Percentiles rank a stretch among this genome's conserved stretches.
These are phyloP conservation scores for Thecaphora frezii DNA, from an alignment of 1,284 basidiomycete genomes.

Conservation along the genomic window DNA sequence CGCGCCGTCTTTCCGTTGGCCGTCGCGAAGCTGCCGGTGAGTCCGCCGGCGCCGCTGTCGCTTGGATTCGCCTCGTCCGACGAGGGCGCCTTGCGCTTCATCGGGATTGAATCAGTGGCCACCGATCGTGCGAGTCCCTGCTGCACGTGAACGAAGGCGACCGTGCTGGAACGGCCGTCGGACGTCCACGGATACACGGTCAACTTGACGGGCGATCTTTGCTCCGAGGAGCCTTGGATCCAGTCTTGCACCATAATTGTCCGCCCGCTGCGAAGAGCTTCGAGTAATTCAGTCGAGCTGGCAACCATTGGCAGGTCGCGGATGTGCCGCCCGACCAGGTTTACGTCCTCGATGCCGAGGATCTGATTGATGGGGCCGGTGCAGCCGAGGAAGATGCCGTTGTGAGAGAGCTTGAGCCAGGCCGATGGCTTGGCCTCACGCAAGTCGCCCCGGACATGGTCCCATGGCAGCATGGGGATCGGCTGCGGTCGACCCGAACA, in stretches of 20 bases:
- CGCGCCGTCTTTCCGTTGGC: constrained; percentile 12
- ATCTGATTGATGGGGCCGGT: constrained; percentile 35
- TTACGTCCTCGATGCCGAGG: constrained; percentile 30
- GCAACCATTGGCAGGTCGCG: constrained; percentile 37
- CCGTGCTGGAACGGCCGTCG: constrained; percentile 20
- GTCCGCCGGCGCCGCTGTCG: constrained; percentile 17
- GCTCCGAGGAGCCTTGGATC: constrained; percentile 10
- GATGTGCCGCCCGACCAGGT: constrained; percentile 27
- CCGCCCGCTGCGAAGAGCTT: constrained; percentile 25
- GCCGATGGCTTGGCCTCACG: constrained; percentile 15
- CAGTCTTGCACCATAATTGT: constrained; percentile 35
- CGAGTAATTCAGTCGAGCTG: constrained; percentile 29
- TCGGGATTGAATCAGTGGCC: constrained; percentile 3
- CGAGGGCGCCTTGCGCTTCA: constrained; percentile 17
- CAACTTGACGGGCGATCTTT: constrained; percentile 25
- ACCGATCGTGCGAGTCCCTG: background rate
- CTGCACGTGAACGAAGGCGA: constrained; percentile 34
- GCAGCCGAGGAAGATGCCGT: constrained; percentile 33
- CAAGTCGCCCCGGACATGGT: constrained; percentile 29
- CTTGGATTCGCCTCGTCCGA: background rate
- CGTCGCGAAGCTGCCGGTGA: constrained; percentile 9
- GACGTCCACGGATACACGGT: constrained; percentile 43
- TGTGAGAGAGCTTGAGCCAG: constrained; percentile 39
- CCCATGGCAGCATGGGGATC: constrained; percentile 37
- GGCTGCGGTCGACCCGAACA: constrained; percentile 36